Base-by-base conservation (phyloP, 441 rosid genomes). In the Corymbia calophylla region DNA sequence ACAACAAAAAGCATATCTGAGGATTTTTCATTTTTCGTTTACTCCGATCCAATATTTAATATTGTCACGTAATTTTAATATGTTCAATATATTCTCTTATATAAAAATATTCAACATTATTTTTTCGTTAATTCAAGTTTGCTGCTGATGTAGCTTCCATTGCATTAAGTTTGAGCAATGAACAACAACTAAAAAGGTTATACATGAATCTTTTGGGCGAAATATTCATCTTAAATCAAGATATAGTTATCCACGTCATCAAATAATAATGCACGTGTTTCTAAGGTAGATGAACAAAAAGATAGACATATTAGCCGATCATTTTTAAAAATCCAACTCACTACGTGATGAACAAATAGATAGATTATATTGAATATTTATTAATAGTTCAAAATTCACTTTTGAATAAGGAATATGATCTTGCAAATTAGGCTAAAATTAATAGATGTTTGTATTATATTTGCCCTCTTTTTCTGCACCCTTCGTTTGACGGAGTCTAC, bases 81-180 rank as follows among this genome's bases (percentile, higher is more conserved):
- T 25, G 6, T 25, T 0, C 14, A 58, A 58, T 58, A 58, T 58
- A 0, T 0, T 23, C 25, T 58, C 29, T 10, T 58, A 25, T 58
- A 58, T 25, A 13, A 58, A 58, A 58, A 58, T 25, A 58, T 5
- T 58, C 25, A 58, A 58, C 25, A 58, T 58, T 6, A 0, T 25
- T 9, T 58, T 25, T 58, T 29, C 7, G 0, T 25, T 56, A 4
- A 23, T 56, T 58, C 7, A 4, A 58, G 3, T 58, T 58, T 58
- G n/a, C 14, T 58, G 11, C 14, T 58, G 11, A 9, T 1, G 64
- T 23, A 3, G 14, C 64, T 58, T 58, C 6, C 25, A 58, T 58
- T 9, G 14, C 64, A 58, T 58, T 58, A 58, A 58, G 14, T 58
- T 58, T 25, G 14, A 58, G 10, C 0, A 3, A 1, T 58, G n/a